Conservation (phyloP, 441 rosid species). For the Pelargonium cotyledonis region DNA sequence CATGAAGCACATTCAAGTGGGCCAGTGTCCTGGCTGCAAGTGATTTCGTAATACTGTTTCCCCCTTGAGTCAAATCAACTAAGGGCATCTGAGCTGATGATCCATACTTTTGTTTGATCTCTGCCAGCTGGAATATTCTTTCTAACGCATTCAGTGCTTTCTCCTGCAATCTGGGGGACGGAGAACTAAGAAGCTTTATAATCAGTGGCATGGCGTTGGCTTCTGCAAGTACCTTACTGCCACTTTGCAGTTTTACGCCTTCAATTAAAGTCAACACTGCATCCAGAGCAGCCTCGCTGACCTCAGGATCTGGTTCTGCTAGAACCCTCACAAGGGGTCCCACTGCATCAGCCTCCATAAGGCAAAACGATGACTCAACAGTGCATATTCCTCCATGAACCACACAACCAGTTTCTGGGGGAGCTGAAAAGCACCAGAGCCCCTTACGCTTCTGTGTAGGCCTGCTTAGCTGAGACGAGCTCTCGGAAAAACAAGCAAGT, state of each 20-base stretch:
- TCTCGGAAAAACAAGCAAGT: constrained; percentile 43
- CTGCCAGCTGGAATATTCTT: constrained; percentile 55
- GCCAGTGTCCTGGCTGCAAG: constrained; percentile 58
- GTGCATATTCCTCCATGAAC: constrained; percentile 52
- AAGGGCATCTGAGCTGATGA: constrained; percentile 46
- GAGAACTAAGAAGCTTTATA: constrained; percentile 42
- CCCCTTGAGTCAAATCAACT: constrained; percentile 59
- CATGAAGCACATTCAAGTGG: constrained; percentile 55
- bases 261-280: constrained; percentile 52
- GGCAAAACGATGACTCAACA: constrained; percentile 55
- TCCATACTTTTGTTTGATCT: constrained; percentile 46
- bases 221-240: constrained; percentile 50
- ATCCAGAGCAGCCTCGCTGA: constrained; percentile 52
- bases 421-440: constrained; percentile 49
- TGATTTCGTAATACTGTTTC: constrained; percentile 44
- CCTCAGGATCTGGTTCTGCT: constrained; percentile 39
- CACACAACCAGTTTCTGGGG: constrained; percentile 35
- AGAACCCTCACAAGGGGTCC: constrained; percentile 45
- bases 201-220: constrained; percentile 45
- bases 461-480: constrained; percentile 35
- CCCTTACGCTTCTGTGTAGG: constrained; percentile 32
- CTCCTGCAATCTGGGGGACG: constrained; percentile 43
- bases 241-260: constrained; percentile 43
- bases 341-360: constrained; percentile 51
- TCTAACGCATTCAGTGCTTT: constrained; percentile 47